Base-by-base conservation (phyloP, 345 rosid species). In the Brassica rapa region DNA sequence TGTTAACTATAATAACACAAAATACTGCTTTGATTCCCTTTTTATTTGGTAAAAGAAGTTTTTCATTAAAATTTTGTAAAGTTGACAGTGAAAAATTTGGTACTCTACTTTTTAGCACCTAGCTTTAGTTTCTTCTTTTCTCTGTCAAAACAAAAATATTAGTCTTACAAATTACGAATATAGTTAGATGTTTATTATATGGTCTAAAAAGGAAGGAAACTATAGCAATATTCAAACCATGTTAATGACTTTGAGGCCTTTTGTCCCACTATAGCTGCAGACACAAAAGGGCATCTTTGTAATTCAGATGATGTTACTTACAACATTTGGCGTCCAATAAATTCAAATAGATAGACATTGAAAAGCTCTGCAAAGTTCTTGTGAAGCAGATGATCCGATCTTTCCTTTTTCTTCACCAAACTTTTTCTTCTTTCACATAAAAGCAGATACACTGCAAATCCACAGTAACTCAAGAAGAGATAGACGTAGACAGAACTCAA, bases 381-480 rank as follows among this genome's bases (percentile, higher is more conserved):
- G 82, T 74, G 78, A 82, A 83, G 79, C 69, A 83, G 85, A 72
- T 83, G 85, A 85, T 86, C 86, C 71, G 63, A 82, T 83, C 80
- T 85, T 80, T 83, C 16, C 82, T 64, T 69, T 85, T 85, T 85
- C 82, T 82, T 83, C 77, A 83, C 85, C 82, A 86, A 81, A 19
- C 21, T 19, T 24, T 5, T 79, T 75, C 83, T 55, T 64, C 14
- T 27, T 12, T 10, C 27, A 23, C 66, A 70, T 5, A 60, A n/a
- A 15, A 53, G 8, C 37, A 62, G 21, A 27, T 27, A 32, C 67
- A 8, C 49, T 33, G 68, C 68, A 64, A 64, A 69, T 71, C 63
- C 55, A 55, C 65, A 63, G 30, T 62, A 55, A 65, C 51, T 74
- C 72, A 53, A 32, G 10, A 43, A 73, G 60, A 61, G 8, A 59